Base-by-base conservation (phyloP, 805 yeast species). In the Kodamaea fukazawae region DNA sequence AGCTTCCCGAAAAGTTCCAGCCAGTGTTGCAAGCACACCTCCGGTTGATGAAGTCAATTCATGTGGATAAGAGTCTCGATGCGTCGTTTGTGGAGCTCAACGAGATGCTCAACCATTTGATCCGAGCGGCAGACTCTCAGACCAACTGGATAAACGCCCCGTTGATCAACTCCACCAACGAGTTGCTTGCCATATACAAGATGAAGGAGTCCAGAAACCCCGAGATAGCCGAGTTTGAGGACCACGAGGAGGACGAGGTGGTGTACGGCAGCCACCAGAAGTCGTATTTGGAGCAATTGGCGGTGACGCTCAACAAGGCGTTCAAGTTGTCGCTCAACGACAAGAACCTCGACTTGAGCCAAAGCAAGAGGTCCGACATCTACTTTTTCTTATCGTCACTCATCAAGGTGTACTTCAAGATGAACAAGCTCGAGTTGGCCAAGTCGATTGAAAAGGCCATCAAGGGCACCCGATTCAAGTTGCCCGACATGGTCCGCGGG, bases 251-350 rank as follows among this genome's bases (percentile, higher is more conserved):
- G 32, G 68, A 54, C 15, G 37, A 30, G 13, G 22, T 17, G 2
- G 23, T 17, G 8, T 16, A 9, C n/a, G 28, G 23, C 8, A 32
- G 42, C 43, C 44, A 40, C 44, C 56, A 29, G 60, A 60, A 3
- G 11, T 46, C 63, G 14, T 47, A 60, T 4, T 46, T 75, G 43
- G 85, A 80, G 41, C 69, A 67, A 32, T 73, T 86, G 30, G 81
- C 86, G 0, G 67, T 80, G 44, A 71, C 82, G 2, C 70, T 88
- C 40, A 88, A 87, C 58, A 73, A 79, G 44, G 76, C 90, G 5
- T 84, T 87, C 63, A 86, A 83, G 42, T 55, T 84, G 3, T 86
- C 95, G 46, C 66, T 89, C 32, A 86, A 85, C 46, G 96, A 89
- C 59, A 73, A 90, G 42, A 79, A 79, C 44, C 74, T 77, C n/a